Base-by-base conservation (phyloP, 768 basidiomycete species). In the Trichaptum fuscoviolaceum region DNA sequence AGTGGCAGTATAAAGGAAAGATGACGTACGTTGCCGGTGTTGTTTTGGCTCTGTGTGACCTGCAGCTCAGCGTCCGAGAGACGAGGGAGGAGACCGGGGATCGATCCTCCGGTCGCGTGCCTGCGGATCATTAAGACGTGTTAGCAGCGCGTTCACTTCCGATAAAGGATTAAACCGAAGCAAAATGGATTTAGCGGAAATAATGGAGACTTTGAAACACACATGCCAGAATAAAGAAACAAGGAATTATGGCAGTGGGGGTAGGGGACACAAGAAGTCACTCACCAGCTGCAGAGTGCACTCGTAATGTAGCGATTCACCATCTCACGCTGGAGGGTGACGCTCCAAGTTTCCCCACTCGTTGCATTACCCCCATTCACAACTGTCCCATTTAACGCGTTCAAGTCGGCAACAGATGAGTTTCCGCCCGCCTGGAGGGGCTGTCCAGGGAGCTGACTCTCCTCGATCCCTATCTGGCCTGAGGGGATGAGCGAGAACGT, bases 101-200 rank as follows among this genome's bases (percentile, higher is more conserved):
- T 91, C 3, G 87, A 87, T 6, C 96, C 96, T 35, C 96, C 96
- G 0, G 95, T 97, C 15, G 92, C 88, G 70, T 88, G 85, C 92
- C 91, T 92, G 62, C 5, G 17, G 59, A 27, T n/a, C 57, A 52
- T 42, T 35, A 57, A 36, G 23, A 9, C 1, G 58, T 20, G 42
- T 20, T 17, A 52, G 20, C 42, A 12, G 4, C 30, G 8, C 8
- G 30, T 52, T 52, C 20, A 20, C 6, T 52, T 52, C 42, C 42
- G 42, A 52, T 15, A 52, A 52, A 52, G 42, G 42, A 52, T 52
- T 20, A 12, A 52, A 52, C 3, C 20, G 42, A 52, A 52, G 7
- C 7, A 52, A 12, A 52, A 15, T 5, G 20, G 15, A 52, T 20
- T 52, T 52, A 8, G 8, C 20, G 42, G 42, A 20, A 15, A 52